Base-by-base conservation (phyloP, 805 yeast genomes). In the Wickerhamiella alocasiicola region DNA sequence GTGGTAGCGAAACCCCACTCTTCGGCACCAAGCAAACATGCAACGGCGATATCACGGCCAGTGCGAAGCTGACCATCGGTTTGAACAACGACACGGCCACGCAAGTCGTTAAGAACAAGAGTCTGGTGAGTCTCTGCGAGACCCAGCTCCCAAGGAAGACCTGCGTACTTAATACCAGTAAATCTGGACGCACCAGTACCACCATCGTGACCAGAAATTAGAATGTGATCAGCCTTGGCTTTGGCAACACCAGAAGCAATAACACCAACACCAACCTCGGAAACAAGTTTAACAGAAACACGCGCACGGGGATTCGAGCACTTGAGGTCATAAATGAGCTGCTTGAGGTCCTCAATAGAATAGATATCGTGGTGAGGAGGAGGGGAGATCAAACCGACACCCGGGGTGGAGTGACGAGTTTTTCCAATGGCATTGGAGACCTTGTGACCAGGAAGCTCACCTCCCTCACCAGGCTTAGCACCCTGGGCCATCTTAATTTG, bases 381-480 rank as follows among this genome's bases (percentile, higher is more conserved):
- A 26, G 98, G 98, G 30, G 95, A 84, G 53, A 91, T 88, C 56
- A 88, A 71, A 54, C 97, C 97, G 44, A 88, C 97, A 55, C 94
- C 94, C 24, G 93, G 83, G 24, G 97, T 88, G 1, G 96, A 85
- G 63, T 87, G 95, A 65, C 98, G 76, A 6, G 96, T 87, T 63
- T 81, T 83, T 36, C 94, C 98, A 65, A 88, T 88, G 36, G 74
- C 73, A 44, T 70, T 74, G 20, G 88, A 73, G 36, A 88, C 98
- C 64, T 88, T 88, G 66, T 81, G 81, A 45, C 94, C 95, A 27
- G 95, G 95, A 51, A 85, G 70, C 64, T 91, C 97, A 71, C 98
- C 98, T 71, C 98, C 98, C 69, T 91, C 97, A 67, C 97, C 98
- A 9, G 97, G 97, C 65, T 88, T 88, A 42, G 98, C 98, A 66